phyloP scores from a whole-genome alignment of 495 filamentous ascomycete genomes.

The Aspergillus diversus region DNA sequence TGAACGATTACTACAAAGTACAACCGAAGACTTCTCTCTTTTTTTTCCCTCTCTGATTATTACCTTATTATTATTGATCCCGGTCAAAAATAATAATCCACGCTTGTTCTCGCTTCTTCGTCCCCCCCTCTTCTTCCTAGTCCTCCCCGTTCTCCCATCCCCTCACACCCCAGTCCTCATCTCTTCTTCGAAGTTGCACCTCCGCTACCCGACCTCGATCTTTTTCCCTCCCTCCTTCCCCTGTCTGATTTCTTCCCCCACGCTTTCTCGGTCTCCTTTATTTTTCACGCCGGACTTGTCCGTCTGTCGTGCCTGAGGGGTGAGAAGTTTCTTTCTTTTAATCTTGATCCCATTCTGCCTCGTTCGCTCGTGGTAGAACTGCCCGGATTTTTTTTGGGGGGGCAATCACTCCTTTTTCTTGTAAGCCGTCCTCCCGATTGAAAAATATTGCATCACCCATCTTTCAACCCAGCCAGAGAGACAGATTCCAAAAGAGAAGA shows the following conservation, averaged over 20 bases:
- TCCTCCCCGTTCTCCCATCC: slow-evolving; percentile 17
- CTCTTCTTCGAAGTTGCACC: slow-evolving; percentile 25
- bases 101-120: slow-evolving; percentile 20
- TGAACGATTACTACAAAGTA: slow-evolving; percentile 1
- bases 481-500: slow-evolving; percentile 7
- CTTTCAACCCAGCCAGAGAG: slow-evolving; percentile 6
- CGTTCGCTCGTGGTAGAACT: slow-evolving; percentile 46
- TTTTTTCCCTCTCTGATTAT: slow-evolving; percentile 12
- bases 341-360: slow-evolving; percentile 32
- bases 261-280: slow-evolving; percentile 25
- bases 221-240: slow-evolving; percentile 20
- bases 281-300: slow-evolving; percentile 27
- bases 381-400: slow-evolving; percentile 23
- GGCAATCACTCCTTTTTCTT: slow-evolving; percentile 33
- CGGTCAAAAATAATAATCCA: slow-evolving; percentile 30
- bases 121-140: slow-evolving; percentile 7
- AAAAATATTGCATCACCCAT: slow-evolving; percentile 12
- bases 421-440: slow-evolving; percentile 27
- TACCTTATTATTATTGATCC: slow-evolving; percentile 25
- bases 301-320: slow-evolving; percentile 29
- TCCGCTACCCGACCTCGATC: slow-evolving; percentile 24
- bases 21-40: slow-evolving; percentile 5
- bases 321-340: slow-evolving; percentile 22
- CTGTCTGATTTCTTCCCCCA: slow-evolving; percentile 23
- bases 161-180: slow-evolving; percentile 22